A percentile compares a stretch with the other conserved stretches of the same genome.
These are phyloP conservation scores for Phytophthora cactorum DNA, from an alignment of 352 stramenopile genomes.

Conservation along the genomic window DNA sequence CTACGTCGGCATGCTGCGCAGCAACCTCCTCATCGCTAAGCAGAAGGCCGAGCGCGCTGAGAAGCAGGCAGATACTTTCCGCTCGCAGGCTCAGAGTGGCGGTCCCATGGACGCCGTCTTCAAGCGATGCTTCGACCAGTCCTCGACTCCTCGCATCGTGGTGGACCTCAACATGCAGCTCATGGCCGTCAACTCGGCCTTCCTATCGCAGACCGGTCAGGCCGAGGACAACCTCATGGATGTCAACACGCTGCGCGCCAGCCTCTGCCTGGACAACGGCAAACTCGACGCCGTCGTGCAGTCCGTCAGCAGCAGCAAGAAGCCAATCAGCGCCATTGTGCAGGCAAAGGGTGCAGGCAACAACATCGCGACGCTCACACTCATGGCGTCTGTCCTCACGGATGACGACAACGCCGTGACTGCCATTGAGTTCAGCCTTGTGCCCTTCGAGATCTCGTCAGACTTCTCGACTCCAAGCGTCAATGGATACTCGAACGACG, in stretches of 20 bases:
- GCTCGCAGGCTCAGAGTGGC: conserved; percentile 41
- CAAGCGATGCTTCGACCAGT: conserved; percentile 76
- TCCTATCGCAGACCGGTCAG: conserved; percentile 52
- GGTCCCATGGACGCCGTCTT: conserved; percentile 46
- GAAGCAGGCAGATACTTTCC: conserved; percentile 60
- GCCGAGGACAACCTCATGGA: conserved; percentile 51
- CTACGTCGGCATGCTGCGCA: conserved; percentile 72
- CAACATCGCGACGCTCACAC: conserved; percentile 58
- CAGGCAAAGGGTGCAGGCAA: conserved; percentile 47
- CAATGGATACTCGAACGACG: conserved; percentile 20
- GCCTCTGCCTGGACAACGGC: conserved; percentile 55
- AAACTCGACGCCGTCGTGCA: conserved; percentile 58
- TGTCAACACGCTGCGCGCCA: conserved; percentile 42
- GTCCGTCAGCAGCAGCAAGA: conserved; percentile 46
- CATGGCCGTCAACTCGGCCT: conserved; percentile 64
- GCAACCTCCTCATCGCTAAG: conserved; percentile 64
- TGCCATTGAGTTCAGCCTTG: conserved; percentile 68
- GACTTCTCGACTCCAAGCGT: conserved; percentile 31
- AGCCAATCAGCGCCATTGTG: conserved; percentile 53
- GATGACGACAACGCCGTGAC: conserved; percentile 59
- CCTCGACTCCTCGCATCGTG: conserved; percentile 61
- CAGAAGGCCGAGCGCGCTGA: conserved; percentile 65
- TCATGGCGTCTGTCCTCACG: conserved; percentile 62
- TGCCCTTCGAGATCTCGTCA: conserved; percentile 66
- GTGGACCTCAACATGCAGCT: conserved; percentile 59